Conservation (phyloP, 768 basidiomycete species). For the Trametes cubensis region DNA sequence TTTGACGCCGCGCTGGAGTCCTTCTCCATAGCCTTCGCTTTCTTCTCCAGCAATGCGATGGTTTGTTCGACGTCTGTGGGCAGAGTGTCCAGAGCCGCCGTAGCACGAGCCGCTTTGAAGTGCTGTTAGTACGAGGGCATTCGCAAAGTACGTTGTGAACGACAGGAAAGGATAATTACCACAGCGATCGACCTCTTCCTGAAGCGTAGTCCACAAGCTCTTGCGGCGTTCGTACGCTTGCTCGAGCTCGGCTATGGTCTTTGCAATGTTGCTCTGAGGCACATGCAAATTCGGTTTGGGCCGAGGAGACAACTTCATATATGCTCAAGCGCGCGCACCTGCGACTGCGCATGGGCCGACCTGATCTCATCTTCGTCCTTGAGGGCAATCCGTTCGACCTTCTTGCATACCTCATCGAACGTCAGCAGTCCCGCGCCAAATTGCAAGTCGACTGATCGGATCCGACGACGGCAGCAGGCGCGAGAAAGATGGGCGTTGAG, state of each 20-base stretch:
- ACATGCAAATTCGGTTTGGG: slow-evolving; percentile 48
- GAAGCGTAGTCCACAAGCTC: slow-evolving; percentile 52
- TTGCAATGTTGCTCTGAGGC: slow-evolving; percentile 45
- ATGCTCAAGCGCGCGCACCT: slow-evolving; percentile 49
- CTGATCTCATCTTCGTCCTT: slow-evolving; percentile 48
- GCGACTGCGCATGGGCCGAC: slow-evolving; percentile 41
- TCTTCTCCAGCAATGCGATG: slow-evolving; percentile 57
- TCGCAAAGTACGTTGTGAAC: not conserved
- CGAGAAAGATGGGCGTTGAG: slow-evolving; percentile 1
- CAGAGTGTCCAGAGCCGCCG: slow-evolving; percentile 45
- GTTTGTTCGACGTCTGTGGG: slow-evolving; percentile 56
- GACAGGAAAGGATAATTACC: slow-evolving; percentile 41
- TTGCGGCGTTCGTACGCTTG: slow-evolving; percentile 52
- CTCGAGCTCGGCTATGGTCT: slow-evolving; percentile 48
- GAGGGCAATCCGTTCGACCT: slow-evolving; percentile 49
- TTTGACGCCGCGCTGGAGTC: slow-evolving; percentile 28
- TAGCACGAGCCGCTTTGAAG: slow-evolving; percentile 46
- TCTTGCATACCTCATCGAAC: slow-evolving; percentile 60
- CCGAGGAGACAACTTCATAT: slow-evolving; percentile 41
- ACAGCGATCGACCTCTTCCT: slow-evolving; percentile 46
- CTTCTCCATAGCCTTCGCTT: slow-evolving; percentile 45
- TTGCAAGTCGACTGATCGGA: slow-evolving; percentile 32
- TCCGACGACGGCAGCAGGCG: not conserved
- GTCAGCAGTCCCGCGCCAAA: slow-evolving; percentile 46
- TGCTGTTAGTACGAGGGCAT: slow-evolving; percentile 10